Evolutionary conservation across 2,329 filamentous ascomycete genomes (phyloP).

Genomic region (Fusarium phyllophilum): DNA sequence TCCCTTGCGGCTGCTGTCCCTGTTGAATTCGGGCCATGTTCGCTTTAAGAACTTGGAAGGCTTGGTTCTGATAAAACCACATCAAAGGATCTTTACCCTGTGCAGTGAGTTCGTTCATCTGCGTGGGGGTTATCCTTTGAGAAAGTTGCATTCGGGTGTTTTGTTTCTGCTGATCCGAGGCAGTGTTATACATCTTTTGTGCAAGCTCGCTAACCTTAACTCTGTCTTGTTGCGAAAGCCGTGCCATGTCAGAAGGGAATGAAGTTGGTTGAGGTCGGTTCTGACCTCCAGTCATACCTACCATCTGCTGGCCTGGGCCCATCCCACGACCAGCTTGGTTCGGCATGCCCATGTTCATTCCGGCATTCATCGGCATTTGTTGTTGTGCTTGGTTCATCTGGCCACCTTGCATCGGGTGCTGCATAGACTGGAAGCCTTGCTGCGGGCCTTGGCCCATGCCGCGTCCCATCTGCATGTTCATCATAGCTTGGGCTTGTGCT

Average conservation of each 20-base stretch:
- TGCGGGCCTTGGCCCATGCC: conserved; percentile 61
- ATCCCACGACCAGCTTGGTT: conserved; percentile 54
- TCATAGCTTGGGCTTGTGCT: conserved; percentile 57
- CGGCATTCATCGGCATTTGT: conserved; percentile 45
- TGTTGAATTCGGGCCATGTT: conserved; percentile 46
- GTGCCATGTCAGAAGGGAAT: conserved; percentile 50
- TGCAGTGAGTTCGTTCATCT: conserved; percentile 56
- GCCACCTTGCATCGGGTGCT: conserved; percentile 67
- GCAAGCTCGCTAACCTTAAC: conserved; percentile 59
- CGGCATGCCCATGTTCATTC: conserved; percentile 49
- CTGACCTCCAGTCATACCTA: conserved; percentile 51
- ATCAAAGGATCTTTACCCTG: conserved; percentile 61
- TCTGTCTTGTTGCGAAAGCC: conserved; percentile 56
- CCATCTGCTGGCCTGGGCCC: conserved; percentile 54
- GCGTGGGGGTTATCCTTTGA: conserved; percentile 54
- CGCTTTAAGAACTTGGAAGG: conserved; percentile 49
- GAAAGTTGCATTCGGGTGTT: conserved; percentile 45
- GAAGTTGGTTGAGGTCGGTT: conserved; percentile 43
- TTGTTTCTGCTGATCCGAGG: conserved; percentile 58
- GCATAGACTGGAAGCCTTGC: conserved; percentile 66
- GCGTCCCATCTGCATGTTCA: conserved; percentile 65
- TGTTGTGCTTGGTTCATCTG: conserved; percentile 59
- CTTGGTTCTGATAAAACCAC: conserved; percentile 60
- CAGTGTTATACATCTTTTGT: conserved; percentile 50
- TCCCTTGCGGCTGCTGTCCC: conserved; percentile 40